Evolutionary conservation across 202 grass and related monocot species (phyloP), one percentile per base, ranked within the genome.

Genomic region (Zizania palustris): DNA sequence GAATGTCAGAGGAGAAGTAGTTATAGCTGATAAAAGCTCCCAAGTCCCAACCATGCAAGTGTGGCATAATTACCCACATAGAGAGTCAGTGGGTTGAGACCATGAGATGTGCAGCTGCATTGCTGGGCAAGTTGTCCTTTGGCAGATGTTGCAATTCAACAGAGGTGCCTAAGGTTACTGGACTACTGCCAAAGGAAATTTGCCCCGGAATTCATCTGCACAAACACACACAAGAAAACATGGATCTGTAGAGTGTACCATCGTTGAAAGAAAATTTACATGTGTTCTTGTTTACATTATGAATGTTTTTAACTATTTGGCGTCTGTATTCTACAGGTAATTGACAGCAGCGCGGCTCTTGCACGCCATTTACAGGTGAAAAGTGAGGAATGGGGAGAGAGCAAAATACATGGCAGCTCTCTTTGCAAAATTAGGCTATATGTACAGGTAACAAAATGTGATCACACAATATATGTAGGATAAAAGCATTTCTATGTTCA

Each of bases 181-280:
- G 63, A 12, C 63, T 67, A 19, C 75, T 86, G 83, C 83, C 79
- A 76, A 86, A 86, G 83, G 75, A 90, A 85, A 83, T 79, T 86
- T 90, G 79, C 64, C 88, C 79, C 63, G 69, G 56, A 90, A 90
- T 83, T 86, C 65, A 72, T 18, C 83, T 76, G 58, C 69, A 62
- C 79, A 85, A 60, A 8, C 67, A 75, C 38, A 61, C 34, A 19
- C 33, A 34, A 7, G 5, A 0, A 8, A 56, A n/a, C 36, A 70
- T 60, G 16, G 1, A 41, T 18, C 40, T 37, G 11, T 16, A 58
- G 58, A 5, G 22, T 55, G 7, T 36, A 3, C 3, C 33, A n/a
- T 41, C 5, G 16, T 22, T 11, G 33, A 39, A 4, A 5, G 10
- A 0, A 20, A 66, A 72, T 67, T 34, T 22, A 18, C 4, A 63